Base-by-base conservation (phyloP, 2,329 filamentous ascomycete species). In the Venturia oleaginea region DNA sequence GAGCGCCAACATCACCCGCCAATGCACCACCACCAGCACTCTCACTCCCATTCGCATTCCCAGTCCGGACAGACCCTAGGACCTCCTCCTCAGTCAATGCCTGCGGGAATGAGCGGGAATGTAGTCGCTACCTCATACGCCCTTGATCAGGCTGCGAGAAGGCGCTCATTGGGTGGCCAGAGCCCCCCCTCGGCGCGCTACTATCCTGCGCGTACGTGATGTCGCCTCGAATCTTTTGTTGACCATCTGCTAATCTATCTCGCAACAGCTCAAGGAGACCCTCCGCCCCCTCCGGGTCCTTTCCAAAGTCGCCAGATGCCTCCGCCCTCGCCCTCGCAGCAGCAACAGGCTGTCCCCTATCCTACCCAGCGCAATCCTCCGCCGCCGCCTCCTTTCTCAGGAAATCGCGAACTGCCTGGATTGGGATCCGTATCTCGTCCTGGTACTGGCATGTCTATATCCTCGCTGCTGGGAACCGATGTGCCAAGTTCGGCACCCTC, bases 401-500 rank as follows among this genome's bases (percentile, higher is more conserved):
- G 74, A 32, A 76, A 78, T 66, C 83, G 85, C 71, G 85, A 88
- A 68, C 77, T 83, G 59, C 80, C 84, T 60, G 76, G 78, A 22
- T 71, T 82, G 54, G 77, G 76, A 27, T 77, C 81, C 27, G 74
- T 78, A 65, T 79, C 83, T 72, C 80, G 86, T 66, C 82, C 83
- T 15, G 82, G 82, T 62, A 83, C 83, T 70, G 86, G 84, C 75
- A 89, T 90, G 86, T 88, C 87, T 59, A 89, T 90, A 74, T 88
- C 86, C n/a, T 86, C 86, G 55, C 84, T 90, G 75, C 81, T 90
- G 66, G 87, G 86, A 24, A 54, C 61, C 66, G 79, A 74, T 75
- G 72, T 80, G 62, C 74, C 73, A 65, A 75, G 77, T 17, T 67
- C 64, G 34, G 66, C 66, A 64, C 68, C 73, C 61, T 69, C 71